Evolutionary conservation across 1,139 yeast species (phyloP).

Genomic region (Hanseniaspora gamundiae): DNA sequence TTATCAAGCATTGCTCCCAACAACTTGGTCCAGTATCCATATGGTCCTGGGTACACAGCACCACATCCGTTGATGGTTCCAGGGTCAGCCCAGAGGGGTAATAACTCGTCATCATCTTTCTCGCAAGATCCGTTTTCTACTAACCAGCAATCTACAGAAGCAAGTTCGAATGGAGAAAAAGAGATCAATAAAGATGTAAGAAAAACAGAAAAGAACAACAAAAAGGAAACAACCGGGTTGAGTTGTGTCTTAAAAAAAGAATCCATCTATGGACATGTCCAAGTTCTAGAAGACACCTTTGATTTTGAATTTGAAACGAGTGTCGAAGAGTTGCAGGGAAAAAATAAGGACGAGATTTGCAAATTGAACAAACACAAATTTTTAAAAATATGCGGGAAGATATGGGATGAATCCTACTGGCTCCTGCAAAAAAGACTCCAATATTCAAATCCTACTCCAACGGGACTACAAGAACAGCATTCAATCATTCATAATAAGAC

Average conservation of each 20-base stretch:
- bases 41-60: no score
- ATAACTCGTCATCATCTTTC: no score
- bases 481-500: not conserved
- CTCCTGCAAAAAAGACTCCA: constrained; percentile 4
- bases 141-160: constrained; percentile 10
- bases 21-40: no score
- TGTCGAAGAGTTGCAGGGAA: constrained; percentile 1
- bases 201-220: constrained; percentile 4
- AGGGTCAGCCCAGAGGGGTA: no score
- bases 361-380: constrained; percentile 22
- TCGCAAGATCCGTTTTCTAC: not conserved
- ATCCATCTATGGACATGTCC: not conserved
- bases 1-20: constrained; percentile 3
- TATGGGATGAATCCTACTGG: constrained; percentile 19
- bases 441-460: constrained; percentile 1
- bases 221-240: constrained; percentile 2
- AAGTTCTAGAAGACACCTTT: constrained; percentile 5
- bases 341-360: constrained; percentile 1
- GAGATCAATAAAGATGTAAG: constrained; percentile 9
- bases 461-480: not conserved
- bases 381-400: constrained; percentile 24
- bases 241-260: not conserved
- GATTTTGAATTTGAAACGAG: constrained; percentile 5
- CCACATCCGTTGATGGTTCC: no score
- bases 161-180: no score